Conservation (phyloP, 192 early-diverging fungal genomes). For the Lobosporangium transversale region DNA sequence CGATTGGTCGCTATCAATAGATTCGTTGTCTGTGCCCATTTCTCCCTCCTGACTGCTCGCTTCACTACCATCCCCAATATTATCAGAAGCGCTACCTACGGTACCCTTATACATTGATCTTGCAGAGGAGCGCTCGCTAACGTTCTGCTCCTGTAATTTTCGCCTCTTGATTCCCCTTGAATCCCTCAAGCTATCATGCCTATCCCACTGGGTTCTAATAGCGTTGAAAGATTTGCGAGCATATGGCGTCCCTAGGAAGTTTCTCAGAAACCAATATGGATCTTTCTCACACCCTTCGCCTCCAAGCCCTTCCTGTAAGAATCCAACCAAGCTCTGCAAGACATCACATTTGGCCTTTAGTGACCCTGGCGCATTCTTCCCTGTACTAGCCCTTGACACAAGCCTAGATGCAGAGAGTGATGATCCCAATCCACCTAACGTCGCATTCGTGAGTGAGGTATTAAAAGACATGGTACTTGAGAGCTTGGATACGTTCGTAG, state of each 20-base stretch:
- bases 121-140: background rate
- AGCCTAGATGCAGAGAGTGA: background rate
- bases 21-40: conserved; percentile 8
- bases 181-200: background rate
- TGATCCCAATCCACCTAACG: conserved; percentile 16
- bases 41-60: conserved; percentile 8
- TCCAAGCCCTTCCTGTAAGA: conserved; percentile 63
- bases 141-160: conserved; percentile 7
- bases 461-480: conserved; percentile 47
- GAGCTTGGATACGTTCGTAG: conserved; percentile 44
- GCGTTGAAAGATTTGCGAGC: conserved; percentile 53
- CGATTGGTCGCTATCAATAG: background rate
- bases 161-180: conserved; percentile 17
- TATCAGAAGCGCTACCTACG: background rate
- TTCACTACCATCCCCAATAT: conserved; percentile 11
- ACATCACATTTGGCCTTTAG: conserved; percentile 66
- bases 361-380: conserved; percentile 49
- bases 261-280: conserved; percentile 60
- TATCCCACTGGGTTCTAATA: conserved; percentile 9
- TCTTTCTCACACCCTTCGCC: conserved; percentile 56
- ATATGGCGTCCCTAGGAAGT: conserved; percentile 57
- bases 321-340: conserved; percentile 65
- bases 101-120: conserved; percentile 16
- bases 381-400: conserved; percentile 21
- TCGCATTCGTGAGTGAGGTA: conserved; percentile 20